Evolutionary conservation across 2,329 filamentous ascomycete genomes (phyloP), one percentile per base, ranked within the genome.

Genomic region (Ascochyta lentis): DNA sequence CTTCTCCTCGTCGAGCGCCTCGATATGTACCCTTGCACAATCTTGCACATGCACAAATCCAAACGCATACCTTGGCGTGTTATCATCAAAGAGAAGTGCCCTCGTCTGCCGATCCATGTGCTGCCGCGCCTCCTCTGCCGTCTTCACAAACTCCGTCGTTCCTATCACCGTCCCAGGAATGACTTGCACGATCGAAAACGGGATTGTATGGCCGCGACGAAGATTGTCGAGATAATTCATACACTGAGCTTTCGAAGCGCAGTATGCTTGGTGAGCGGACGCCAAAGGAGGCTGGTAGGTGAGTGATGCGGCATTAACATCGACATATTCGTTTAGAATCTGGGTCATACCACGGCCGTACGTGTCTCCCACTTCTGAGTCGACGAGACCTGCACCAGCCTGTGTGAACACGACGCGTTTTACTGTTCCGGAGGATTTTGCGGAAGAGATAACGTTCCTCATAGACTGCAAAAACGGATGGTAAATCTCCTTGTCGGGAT

Each of bases 121-220:
- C 15, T 50, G 52, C 22, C 54, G 40, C 0, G 67, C 70, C 45
- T 66, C 45, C 0, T 56, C 42, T 2, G 64, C 48, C 2, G 63
- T 66, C 16, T 35, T 61, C 3, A 62, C 48, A n/a, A 74, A 69
- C 29, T 73, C 70, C 0, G 70, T 70, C 13, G 67, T 63, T 0
- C 72, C 72, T 8, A 74, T 73, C 1, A 73, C 71, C 1, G 71
- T 73, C 1, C 72, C 70, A 4, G 72, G 72, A 31, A 75, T 70
- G 41, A 73, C 53, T 55, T 75, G 72, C 6, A 63, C 60, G 24
- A 75, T 68, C 1, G 66, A 69, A 40, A 71, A 73, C 0, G 67
- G 61, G n/a, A 58, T 19, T n/a, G 34, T 45, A 1, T 37, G n/a
- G 22, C 52, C 44, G 3, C 31, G 24, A 16, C 51, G 57, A 1